Conservation (phyloP, 2,329 filamentous ascomycete species). For the Neofusicoccum parvum region DNA sequence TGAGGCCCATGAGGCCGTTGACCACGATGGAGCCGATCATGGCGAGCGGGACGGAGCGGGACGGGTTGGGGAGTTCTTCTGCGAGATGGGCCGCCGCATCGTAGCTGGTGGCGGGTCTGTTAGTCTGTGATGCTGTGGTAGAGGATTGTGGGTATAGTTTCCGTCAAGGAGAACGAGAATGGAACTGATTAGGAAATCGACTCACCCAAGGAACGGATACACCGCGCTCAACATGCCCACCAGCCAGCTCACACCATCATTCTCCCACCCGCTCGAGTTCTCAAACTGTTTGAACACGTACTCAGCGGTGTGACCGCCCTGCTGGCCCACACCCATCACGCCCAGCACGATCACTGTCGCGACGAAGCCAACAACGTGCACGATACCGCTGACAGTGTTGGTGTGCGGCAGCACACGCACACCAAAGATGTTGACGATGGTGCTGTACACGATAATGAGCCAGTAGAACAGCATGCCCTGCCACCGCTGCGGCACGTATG, state of each 20-base stretch:
- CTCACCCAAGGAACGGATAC: conserved; percentile 28
- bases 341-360: conserved; percentile 28
- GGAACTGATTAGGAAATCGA: background rate
- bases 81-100: conserved; percentile 48
- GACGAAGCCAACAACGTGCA: conserved; percentile 25
- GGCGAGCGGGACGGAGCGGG: conserved; percentile 34
- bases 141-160: background rate
- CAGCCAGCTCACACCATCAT: conserved; percentile 30
- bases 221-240: conserved; percentile 30
- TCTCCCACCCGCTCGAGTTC: conserved; percentile 29
- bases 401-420: conserved; percentile 40
- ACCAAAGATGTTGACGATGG: conserved; percentile 48
- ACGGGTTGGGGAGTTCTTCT: conserved; percentile 34
- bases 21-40: conserved; percentile 39
- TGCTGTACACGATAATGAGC: conserved; percentile 43
- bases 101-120: conserved; percentile 33
- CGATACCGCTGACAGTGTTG: conserved; percentile 34
- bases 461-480: conserved; percentile 54
- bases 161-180: background rate
- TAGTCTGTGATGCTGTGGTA: background rate
- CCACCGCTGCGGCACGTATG: conserved; percentile 47
- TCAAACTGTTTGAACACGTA: conserved; percentile 29
- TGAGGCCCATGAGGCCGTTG: conserved; percentile 51
- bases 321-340: conserved; percentile 24
- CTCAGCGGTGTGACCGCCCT: conserved; percentile 25